Evolutionary conservation across 2,329 filamentous ascomycete species (phyloP), one percentile per base, ranked within the genome.

Genomic region (Neofusicoccum cordaticola): DNA sequence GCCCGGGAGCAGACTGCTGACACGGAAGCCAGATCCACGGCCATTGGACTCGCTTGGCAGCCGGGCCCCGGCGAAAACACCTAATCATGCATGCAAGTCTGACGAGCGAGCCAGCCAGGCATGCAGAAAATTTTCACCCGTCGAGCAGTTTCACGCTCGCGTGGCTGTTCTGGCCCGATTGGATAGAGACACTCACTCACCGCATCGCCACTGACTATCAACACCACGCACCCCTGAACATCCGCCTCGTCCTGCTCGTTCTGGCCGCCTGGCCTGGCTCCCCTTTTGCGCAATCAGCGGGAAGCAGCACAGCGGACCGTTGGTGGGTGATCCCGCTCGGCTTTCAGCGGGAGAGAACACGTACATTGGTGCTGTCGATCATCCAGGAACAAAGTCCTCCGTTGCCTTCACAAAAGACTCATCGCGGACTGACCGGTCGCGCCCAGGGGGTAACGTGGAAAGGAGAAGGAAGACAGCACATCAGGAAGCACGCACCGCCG

Each of bases 51-150:
- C 56, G 56, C 56, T 60, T 60, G 42, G 12, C 56, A 17, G 6
- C 6, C 7, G 15, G 31, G 17, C 42, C 56, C 56, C n/a, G 41
- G 41, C 31, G n/a, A 31, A 42, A 57, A 41, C 52, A 42, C 37
- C 52, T 57, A 57, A 60, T 60, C 56, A 60, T 60, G 56, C 56
- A 60, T 52, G 31, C 53, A 44, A 45, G 31, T 19, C 56, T 60
- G 56, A 60, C 56, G 56, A 60, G 22, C 56, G 27, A 60, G n/a
- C 34, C 34, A 39, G 41, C 56, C 56, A 60, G 56, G 11, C 17
- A 47, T 47, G 56, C 42, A 35, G 56, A 60, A 60, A 60, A 60
- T 60, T 60, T 47, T 48, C 42, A 19, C n/a, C 56, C 41, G 31
- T 41, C 51, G 1, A 41, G 31, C 39, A 39, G 56, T 60, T 60